A percentile compares a stretch with the other conserved stretches of the same genome.
Conservation (phyloP, 1,139 yeast genomes). For the Pichia sp. region DNA sequence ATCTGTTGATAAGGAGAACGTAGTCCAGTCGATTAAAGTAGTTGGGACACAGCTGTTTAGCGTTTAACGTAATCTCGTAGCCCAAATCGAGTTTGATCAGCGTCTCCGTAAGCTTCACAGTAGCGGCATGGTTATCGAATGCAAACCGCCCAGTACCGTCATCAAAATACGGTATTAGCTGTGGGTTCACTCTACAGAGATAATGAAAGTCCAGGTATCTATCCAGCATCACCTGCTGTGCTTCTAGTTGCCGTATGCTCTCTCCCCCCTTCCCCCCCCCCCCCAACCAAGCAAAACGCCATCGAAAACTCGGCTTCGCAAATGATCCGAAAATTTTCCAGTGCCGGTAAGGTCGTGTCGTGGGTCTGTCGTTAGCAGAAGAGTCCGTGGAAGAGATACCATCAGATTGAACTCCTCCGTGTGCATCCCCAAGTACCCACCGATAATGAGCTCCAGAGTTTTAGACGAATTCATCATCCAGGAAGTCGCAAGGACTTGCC, state of each 20-base stretch:
- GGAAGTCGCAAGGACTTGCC: constrained; percentile 59
- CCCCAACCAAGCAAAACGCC: too few relatives aligned
- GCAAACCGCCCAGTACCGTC: constrained; percentile 9
- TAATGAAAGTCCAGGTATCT: constrained; percentile 1
- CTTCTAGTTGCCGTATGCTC: too few relatives aligned
- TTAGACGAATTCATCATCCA: constrained; percentile 48
- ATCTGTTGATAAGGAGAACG: constrained; percentile 13
- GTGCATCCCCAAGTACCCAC: too few relatives aligned
- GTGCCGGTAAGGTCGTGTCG: background rate
- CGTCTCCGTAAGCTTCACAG: constrained; percentile 15
- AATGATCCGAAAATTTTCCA: too few relatives aligned
- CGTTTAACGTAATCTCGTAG: constrained; percentile 12
- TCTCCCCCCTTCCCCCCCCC: too few relatives aligned
- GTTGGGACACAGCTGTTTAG: constrained; percentile 24
- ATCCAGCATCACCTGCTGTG: background rate
- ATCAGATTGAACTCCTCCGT: too few relatives aligned
- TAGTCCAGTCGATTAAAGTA: constrained; percentile 23
- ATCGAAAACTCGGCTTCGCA: too few relatives aligned
- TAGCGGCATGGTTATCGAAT: constrained; percentile 16
- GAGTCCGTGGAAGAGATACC: background rate
- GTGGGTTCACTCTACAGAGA: constrained; percentile 8
- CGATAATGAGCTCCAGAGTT: constrained; percentile 28
- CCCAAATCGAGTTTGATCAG: constrained; percentile 13
- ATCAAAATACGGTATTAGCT: constrained; percentile 9
- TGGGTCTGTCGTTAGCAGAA: background rate